A percentile compares a stretch with the other conserved stretches of the same genome.
Conservation (phyloP, 108 stramenopile genomes). For the Skeletonema marinoi region DNA sequence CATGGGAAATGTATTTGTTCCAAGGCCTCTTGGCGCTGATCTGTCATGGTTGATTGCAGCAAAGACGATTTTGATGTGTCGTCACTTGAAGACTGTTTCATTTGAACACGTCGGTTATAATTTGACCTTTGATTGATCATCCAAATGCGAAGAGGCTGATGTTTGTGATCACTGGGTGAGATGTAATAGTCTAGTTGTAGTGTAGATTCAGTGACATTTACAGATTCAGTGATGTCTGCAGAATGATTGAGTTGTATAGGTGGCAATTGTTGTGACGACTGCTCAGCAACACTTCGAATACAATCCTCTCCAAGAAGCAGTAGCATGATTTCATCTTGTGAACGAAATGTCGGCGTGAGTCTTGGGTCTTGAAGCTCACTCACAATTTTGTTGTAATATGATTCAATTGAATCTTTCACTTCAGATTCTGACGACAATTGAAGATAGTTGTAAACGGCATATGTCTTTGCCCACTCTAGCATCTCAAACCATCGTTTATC, state of each 20-base stretch:
- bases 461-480: conserved; percentile 50
- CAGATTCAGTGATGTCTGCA: not conserved
- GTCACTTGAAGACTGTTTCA: not conserved
- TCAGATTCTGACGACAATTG: conserved; percentile 3
- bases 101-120: conserved; percentile 33
- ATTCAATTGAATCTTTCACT: not conserved
- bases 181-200: conserved; percentile 40
- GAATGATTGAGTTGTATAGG: not conserved
- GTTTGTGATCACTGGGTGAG: conserved; percentile 22
- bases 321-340: conserved; percentile 38
- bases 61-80: not conserved
- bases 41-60: conserved; percentile 38
- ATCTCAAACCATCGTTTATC: conserved; percentile 49
- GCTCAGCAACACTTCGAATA: conserved; percentile 10
- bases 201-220: not conserved
- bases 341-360: conserved; percentile 34
- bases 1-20: conserved; percentile 46
- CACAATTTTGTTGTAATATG: conserved; percentile 37
- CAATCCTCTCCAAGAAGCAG: conserved; percentile 34
- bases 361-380: conserved; percentile 37
- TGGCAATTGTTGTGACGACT: not conserved
- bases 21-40: conserved; percentile 34
- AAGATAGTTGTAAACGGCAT: conserved; percentile 34
- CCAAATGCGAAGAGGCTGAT: conserved; percentile 48
- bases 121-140: conserved; percentile 46